These are phyloP conservation scores for Singerocomus rubriflavus DNA, from an alignment of 1,284 basidiomycete species.

Conservation along the genomic window DNA sequence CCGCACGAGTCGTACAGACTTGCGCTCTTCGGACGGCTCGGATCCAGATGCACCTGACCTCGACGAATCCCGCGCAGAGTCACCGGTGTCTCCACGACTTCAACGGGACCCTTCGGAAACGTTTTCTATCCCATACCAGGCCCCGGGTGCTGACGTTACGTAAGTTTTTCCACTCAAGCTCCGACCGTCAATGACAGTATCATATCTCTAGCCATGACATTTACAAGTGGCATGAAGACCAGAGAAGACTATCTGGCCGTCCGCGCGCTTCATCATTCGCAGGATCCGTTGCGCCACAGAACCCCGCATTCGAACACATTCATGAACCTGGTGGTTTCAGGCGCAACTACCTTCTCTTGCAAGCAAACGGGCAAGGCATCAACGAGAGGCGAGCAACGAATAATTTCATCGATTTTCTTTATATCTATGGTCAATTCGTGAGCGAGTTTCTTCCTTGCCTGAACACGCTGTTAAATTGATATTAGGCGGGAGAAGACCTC, in stretches of 20 bases:
- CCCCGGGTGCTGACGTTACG: constrained; percentile 87
- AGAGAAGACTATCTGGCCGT: constrained; percentile 53
- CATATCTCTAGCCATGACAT: constrained; percentile 69
- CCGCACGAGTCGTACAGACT: constrained; percentile 38
- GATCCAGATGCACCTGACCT: constrained; percentile 30
- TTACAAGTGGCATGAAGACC: constrained; percentile 90
- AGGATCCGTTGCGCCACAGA: constrained; percentile 49
- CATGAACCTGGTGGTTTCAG: constrained; percentile 93
- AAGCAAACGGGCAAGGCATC: constrained; percentile 63
- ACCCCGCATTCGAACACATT: constrained; percentile 85
- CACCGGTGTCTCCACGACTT: constrained; percentile 16
- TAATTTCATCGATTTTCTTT: constrained; percentile 92
- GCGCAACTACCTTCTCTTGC: constrained; percentile 77
- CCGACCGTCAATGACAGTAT: constrained; percentile 14
- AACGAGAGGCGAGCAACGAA: constrained; percentile 68
- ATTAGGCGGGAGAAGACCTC: constrained; percentile 89
- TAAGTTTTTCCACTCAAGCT: constrained; percentile 44
- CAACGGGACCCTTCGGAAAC: constrained; percentile 49
- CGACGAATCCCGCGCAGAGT: constrained; percentile 30
- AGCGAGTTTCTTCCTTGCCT: constrained; percentile 34
- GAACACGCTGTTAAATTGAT: constrained; percentile 2
- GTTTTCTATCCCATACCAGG: constrained; percentile 83
- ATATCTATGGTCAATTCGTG: constrained; percentile 92
- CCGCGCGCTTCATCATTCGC: constrained; percentile 73
- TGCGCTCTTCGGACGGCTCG: constrained; percentile 32